Base-by-base conservation (phyloP, 1,284 basidiomycete genomes). In the Pseudozyma thailandica region DNA sequence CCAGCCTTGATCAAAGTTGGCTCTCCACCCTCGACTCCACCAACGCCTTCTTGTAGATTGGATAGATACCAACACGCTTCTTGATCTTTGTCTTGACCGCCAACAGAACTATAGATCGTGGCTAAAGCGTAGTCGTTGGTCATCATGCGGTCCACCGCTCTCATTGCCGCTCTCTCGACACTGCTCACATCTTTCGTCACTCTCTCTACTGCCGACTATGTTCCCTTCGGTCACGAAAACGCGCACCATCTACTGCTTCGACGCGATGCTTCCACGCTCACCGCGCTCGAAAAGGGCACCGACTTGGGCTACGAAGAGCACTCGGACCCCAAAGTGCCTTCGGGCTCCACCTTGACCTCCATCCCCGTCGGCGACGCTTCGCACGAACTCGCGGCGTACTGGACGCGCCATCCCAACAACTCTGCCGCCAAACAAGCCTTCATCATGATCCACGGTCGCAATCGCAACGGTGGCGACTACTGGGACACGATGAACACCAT, bases 401-500 rank as follows among this genome's bases (percentile, higher is more conserved):
- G 74, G 74, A 65, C 72, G 10, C 41, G 43, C 2, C 26, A 37
- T 1, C 63, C 70, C 2, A 37, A 64, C 16, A 66, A 79, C 47
- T 2, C 20, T 1, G 41, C 49, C n/a, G 74, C 68, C 1, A 55
- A 59, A 33, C 73, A 78, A 30, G 80, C 79, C 9, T 80, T 72
- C 31, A 54, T 82, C 49, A 80, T 81, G 77, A 77, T 82, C 55
- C 81, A 82, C 53, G 81, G 79, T 10, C 58, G 73, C 18, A 49
- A 73, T 18, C 69, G 78, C 2, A 60, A 81, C 51, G 81, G 80
- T 23, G 61, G 56, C 41, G 48, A 48, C 16, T 78, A 79, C 57
- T 78, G 76, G 76, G 59, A 37, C 13, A 77, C 72, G 15, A 81
- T 79, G 78, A 50, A 74, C 48, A 35, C 64, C 12, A 63, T 71